Evolutionary conservation across 2,329 filamentous ascomycete species (phyloP), one percentile per base, ranked within the genome.

Genomic region (Stagonosporopsis chrysanthemi): DNA sequence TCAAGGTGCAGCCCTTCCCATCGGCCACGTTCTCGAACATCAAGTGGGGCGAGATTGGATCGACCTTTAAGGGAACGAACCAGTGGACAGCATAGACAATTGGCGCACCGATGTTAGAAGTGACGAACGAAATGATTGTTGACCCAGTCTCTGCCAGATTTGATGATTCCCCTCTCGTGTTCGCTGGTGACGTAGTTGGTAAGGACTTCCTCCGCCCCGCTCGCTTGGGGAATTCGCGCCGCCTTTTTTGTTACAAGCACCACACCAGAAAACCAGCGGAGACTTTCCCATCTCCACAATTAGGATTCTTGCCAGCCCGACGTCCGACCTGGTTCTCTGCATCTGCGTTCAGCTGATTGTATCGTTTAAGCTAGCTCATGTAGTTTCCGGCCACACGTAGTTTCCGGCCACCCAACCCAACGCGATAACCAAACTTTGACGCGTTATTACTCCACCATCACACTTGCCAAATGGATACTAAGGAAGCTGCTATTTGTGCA

Each of bases 1-100:
- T 78, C 51, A 71, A 76, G 43, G 69, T 82, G 14, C 74, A 82
- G 64, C 80, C 82, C 0, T 75, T 77, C 45, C 81, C 84, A 0
- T 77, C 77, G 14, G 82, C 87, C 4, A 80, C 75, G 1, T 87
- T 85, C 66, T 82, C 80, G 59, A 82, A 86, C 65, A 82, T 88
- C 63, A 81, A 80, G 65, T 85, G 83, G 79, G 85, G 85, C n/a
- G 83, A 87, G 62, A 83, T 88, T 65, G 83, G 81, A 4, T 83
- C 82, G 17, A 87, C 82, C 0, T 83, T 77, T 56, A 57, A 58
- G 17, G 51, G 52, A 14, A 62, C 64, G 52, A 65, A 67, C 26
- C 48, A 56, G n/a, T 68, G 59, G 62, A 61, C n/a, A 7, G 66
- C 65, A 29, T 68, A 65, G 45, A 55, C 2, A 7, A 36, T 4